A percentile compares a stretch with the other conserved stretches of the same genome.
Conservation (phyloP, 2,329 filamentous ascomycete genomes). For the Alternaria rosae region DNA sequence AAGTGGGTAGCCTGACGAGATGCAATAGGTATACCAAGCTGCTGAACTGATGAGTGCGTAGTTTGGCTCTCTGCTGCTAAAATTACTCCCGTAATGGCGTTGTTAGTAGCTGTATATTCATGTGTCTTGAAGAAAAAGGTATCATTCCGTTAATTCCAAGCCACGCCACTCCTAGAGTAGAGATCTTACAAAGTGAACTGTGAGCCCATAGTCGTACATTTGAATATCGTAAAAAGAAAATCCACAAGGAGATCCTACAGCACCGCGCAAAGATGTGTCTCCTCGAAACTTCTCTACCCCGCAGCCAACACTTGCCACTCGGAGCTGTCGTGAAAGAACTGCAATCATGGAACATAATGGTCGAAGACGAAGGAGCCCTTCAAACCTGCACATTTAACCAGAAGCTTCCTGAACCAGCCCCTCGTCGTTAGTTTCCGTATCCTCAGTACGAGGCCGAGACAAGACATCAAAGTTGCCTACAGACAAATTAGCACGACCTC, state of each 20-base stretch:
- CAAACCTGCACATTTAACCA: conserved; percentile 16
- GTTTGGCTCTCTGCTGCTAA: neutral
- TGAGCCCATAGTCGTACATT: conserved; percentile 32
- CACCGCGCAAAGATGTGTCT: conserved; percentile 8
- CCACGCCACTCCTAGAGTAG: conserved; percentile 30
- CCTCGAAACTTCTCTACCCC: neutral
- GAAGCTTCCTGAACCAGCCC: conserved; percentile 43
- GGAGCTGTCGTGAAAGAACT: neutral
- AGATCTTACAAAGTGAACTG: conserved; percentile 38
- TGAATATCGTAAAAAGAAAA: conserved; percentile 3
- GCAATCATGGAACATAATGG: neutral
- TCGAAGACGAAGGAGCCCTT: neutral
- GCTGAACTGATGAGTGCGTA: neutral
- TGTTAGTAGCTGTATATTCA: neutral
- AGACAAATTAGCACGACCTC: conserved; percentile 1
- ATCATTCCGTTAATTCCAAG: conserved; percentile 21
- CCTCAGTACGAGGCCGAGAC: conserved; percentile 33
- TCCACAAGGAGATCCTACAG: conserved; percentile 10
- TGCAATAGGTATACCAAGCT: neutral
- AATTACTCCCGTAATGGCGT: neutral
- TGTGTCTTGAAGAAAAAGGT: conserved; percentile 13
- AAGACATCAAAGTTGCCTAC: conserved; percentile 47
- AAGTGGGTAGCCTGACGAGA: neutral
- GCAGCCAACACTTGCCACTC: neutral
- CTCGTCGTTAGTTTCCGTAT: conserved; percentile 40